phyloP scores from a whole-genome alignment of 345 rosid species.

The Euphorbia pulcherrima region DNA sequence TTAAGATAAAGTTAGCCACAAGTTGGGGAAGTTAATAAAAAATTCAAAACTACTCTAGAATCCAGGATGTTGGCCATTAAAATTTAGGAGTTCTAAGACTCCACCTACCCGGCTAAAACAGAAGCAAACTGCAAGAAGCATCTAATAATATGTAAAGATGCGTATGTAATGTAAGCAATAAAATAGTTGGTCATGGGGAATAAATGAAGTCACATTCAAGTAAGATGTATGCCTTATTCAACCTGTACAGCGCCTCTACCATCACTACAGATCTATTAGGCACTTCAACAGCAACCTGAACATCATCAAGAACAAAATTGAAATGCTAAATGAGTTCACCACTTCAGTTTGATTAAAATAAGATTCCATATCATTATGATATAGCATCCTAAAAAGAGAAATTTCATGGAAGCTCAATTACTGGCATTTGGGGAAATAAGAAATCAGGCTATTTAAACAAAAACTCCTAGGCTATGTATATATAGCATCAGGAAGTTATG shows the following conservation, averaged over 20 bases:
- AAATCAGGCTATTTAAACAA: too few species aligned
- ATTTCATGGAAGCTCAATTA: not conserved
- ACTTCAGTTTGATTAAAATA: not conserved
- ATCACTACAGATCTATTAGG: conserved; percentile 25
- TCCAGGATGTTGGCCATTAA: not conserved
- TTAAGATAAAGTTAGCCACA: not conserved
- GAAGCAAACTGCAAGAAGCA: not conserved
- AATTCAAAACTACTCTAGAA: not conserved
- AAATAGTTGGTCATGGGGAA: conserved; percentile 1
- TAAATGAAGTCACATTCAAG: not conserved
- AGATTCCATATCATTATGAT: not conserved
- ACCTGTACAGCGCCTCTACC: conserved; percentile 26
- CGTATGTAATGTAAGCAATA: not conserved
- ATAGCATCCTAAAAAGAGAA: too few species aligned
- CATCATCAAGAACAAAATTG: conserved; percentile 15
- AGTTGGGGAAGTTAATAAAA: not conserved
- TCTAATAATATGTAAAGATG: not conserved
- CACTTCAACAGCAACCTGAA: conserved; percentile 30
- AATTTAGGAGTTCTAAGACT: not conserved
- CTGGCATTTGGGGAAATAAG: too few species aligned
- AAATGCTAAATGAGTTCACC: too few species aligned
- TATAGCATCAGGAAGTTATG: too few species aligned
- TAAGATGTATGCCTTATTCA: conserved; percentile 28
- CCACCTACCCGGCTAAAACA: not conserved
- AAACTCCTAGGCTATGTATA: too few species aligned